A percentile compares a stretch with the other conserved stretches of the same genome.
Evolutionary conservation across 2,329 filamentous ascomycete genomes (phyloP).

Genomic region (Aspergillus glaucus): DNA sequence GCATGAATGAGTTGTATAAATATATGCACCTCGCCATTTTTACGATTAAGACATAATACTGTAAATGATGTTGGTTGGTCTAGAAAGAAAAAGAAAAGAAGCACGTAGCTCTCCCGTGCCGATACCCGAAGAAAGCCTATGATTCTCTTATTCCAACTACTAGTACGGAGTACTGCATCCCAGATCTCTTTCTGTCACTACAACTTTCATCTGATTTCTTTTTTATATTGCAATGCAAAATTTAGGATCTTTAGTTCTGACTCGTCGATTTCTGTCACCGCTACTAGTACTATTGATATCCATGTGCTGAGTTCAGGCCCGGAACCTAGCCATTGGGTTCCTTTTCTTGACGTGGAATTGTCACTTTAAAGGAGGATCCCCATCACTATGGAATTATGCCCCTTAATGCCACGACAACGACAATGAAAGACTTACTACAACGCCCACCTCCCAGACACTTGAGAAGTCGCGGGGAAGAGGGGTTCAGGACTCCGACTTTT

Average conservation of each 20-base stretch:
- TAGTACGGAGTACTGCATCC: not conserved
- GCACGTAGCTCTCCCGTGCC: constrained; percentile 1
- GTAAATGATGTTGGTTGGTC: too few species aligned
- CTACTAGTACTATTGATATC: not conserved
- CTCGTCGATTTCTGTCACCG: not conserved
- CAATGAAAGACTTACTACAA: not conserved
- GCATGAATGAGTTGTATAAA: too few species aligned
- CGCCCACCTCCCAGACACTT: constrained; percentile 27
- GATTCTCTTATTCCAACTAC: too few species aligned
- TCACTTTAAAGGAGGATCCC: not conserved
- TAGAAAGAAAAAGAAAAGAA: too few species aligned
- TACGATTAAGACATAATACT: too few species aligned
- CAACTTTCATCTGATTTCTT: not conserved
- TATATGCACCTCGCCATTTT: too few species aligned
- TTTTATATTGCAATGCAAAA: not conserved
- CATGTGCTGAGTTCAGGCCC: not conserved
- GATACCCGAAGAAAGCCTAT: constrained; percentile 2
- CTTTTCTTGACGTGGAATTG: not conserved
- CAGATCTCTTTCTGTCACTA: not conserved
- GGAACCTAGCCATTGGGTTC: not conserved
- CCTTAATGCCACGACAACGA: not conserved
- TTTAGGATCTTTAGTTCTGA: not conserved
- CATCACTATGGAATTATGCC: not conserved
- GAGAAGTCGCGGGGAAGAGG: constrained; percentile 35
- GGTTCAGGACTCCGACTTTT: constrained; percentile 40